Conservation (phyloP, 1,139 yeast species). For the Candida mesenterica region DNA sequence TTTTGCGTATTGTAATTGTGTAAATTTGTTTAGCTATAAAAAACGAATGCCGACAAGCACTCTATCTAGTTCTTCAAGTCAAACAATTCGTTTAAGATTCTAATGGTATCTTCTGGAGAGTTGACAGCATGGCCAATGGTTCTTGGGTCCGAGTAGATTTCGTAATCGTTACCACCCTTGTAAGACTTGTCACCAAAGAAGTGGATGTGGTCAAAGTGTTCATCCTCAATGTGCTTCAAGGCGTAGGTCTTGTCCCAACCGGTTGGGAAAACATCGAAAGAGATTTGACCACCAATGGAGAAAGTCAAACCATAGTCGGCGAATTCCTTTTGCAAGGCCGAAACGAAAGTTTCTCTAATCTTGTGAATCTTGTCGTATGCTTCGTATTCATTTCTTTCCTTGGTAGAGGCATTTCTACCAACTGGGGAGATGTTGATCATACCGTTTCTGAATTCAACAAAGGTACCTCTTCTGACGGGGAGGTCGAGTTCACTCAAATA, state of each 20-base stretch:
- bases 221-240: constrained; percentile 84
- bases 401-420: constrained; percentile 95
- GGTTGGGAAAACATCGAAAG: constrained; percentile 98
- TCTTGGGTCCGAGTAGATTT: constrained; percentile 87
- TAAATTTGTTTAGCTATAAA: neutral
- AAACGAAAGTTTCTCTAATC: constrained; percentile 79
- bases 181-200: constrained; percentile 98
- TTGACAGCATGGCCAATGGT: constrained; percentile 94
- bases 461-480: constrained; percentile 96
- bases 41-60: neutral
- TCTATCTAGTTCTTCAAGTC: constrained; percentile 28
- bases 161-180: constrained; percentile 98
- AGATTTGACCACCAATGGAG: constrained; percentile 98
- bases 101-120: constrained; percentile 84
- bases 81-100: constrained; percentile 80
- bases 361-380: constrained; percentile 74
- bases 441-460: constrained; percentile 98
- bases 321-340: constrained; percentile 79
- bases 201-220: constrained; percentile 84
- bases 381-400: constrained; percentile 92
- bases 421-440: constrained; percentile 97
- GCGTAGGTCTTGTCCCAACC: constrained; percentile 99
- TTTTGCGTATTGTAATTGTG: too few relatives aligned
- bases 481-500: constrained; percentile 84
- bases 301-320: constrained; percentile 83